These are phyloP conservation scores for Yarrowia osloensis DNA, from an alignment of 805 yeast species.

Conservation along the genomic window DNA sequence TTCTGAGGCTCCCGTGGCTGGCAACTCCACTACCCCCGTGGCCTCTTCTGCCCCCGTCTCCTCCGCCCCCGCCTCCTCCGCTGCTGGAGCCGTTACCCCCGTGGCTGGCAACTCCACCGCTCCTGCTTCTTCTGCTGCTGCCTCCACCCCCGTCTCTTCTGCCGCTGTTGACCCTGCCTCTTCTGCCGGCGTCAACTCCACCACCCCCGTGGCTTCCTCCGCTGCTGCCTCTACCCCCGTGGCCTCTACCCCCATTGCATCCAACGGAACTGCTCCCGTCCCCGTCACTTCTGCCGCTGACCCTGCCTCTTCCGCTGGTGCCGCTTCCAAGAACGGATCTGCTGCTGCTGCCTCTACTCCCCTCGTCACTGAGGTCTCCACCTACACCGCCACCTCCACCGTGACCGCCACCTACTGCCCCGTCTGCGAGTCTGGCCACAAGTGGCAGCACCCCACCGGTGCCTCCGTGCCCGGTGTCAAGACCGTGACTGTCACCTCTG, in stretches of 20 bases:
- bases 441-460: constrained; percentile 14
- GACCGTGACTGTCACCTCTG: constrained; percentile 1
- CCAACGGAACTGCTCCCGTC: not conserved
- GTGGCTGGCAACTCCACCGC: not conserved
- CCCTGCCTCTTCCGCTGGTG: not conserved
- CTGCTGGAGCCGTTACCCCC: not conserved
- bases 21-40: not conserved
- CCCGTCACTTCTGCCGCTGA: not conserved
- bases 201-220: not conserved
- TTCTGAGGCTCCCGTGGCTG: not conserved
- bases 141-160: not conserved
- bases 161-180: not conserved
- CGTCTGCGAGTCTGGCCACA: not conserved
- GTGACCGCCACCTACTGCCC: constrained; percentile 24
- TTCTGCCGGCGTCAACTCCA: not conserved
- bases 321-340: not conserved
- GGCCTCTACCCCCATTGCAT: not conserved
- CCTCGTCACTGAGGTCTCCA: not conserved
- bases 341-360: not conserved
- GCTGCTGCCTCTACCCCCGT: not conserved
- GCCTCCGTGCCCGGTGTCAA: not conserved
- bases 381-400: constrained; percentile 3
- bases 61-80: not conserved
- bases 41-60: not conserved
- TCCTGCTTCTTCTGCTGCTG: not conserved